Evolutionary conservation across 108 stramenopile genomes (phyloP).

Genomic region (Bacterosira constricta): DNA sequence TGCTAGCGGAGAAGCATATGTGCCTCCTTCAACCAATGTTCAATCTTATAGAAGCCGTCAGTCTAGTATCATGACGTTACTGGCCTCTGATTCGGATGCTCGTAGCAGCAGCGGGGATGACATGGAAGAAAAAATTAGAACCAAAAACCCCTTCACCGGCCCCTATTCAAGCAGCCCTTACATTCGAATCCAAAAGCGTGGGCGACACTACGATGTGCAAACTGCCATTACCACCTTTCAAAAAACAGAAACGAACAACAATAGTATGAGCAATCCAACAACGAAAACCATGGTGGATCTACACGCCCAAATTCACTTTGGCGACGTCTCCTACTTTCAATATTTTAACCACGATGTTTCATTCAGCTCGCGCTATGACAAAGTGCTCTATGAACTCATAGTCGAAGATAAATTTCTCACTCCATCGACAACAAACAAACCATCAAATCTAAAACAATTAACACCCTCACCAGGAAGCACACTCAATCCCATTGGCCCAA

Average conservation of each 20-base stretch:
- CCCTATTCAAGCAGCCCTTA: background rate
- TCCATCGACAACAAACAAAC: background rate
- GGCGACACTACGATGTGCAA: conserved; percentile 55
- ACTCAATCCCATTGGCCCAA: conserved; percentile 59
- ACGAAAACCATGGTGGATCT: conserved; percentile 51
- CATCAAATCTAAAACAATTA: background rate
- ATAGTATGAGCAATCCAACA: background rate
- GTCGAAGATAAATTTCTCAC: conserved; percentile 62
- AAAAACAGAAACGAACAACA: background rate
- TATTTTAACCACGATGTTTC: conserved; percentile 55
- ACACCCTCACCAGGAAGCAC: background rate
- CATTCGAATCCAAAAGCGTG: conserved; percentile 46
- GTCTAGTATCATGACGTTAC: background rate
- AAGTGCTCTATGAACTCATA: conserved; percentile 70
- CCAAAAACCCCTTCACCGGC: background rate
- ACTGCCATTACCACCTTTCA: conserved; percentile 72
- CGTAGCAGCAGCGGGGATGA: too few species aligned
- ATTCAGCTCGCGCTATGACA: conserved; percentile 55
- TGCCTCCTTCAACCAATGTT: background rate
- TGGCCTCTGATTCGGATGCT: background rate
- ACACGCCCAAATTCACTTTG: conserved; percentile 80
- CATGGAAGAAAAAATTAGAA: background rate
- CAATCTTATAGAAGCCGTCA: background rate
- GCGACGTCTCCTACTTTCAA: conserved; percentile 58
- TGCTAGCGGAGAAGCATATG: background rate